A percentile compares a stretch with the other conserved stretches of the same genome.
Conservation (phyloP, 345 rosid genomes). For the Brassica nigra region DNA sequence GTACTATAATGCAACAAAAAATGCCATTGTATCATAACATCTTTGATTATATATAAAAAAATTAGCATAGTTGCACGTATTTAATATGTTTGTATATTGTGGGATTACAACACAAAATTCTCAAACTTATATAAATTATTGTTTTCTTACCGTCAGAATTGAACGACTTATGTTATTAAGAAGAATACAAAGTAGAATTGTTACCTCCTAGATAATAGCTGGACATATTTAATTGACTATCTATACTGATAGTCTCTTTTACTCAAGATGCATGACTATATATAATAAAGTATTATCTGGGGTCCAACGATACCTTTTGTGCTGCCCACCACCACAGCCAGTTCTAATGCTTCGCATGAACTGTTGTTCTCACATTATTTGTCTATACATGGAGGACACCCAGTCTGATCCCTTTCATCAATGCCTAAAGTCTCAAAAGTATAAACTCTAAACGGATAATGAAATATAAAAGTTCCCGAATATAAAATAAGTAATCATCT, state of each 20-base stretch:
- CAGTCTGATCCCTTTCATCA: conserved; percentile 1
- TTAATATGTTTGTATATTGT: neutral
- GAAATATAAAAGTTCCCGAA: too few relatives aligned
- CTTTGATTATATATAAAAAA: neutral
- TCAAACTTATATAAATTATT: neutral
- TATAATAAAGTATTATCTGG: neutral
- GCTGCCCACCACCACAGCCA: conserved; percentile 36
- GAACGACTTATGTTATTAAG: neutral
- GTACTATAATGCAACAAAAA: conserved; percentile 19
- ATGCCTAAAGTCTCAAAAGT: neutral
- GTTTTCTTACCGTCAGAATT: neutral
- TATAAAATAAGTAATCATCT: neutral
- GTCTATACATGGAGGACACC: conserved; percentile 5
- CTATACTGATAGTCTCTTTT: neutral
- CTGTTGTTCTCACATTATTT: conserved; percentile 34
- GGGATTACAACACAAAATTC: neutral
- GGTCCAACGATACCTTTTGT: conserved; percentile 28
- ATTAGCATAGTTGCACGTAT: neutral
- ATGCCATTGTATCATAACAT: conserved; percentile 23
- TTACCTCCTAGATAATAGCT: neutral
- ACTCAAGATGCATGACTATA: neutral
- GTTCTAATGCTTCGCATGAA: conserved; percentile 34
- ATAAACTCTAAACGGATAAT: neutral
- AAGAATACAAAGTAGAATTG: neutral
- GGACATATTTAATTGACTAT: neutral